Conservation (phyloP, 257 asterid species). For the Marsdenia floribunda region DNA sequence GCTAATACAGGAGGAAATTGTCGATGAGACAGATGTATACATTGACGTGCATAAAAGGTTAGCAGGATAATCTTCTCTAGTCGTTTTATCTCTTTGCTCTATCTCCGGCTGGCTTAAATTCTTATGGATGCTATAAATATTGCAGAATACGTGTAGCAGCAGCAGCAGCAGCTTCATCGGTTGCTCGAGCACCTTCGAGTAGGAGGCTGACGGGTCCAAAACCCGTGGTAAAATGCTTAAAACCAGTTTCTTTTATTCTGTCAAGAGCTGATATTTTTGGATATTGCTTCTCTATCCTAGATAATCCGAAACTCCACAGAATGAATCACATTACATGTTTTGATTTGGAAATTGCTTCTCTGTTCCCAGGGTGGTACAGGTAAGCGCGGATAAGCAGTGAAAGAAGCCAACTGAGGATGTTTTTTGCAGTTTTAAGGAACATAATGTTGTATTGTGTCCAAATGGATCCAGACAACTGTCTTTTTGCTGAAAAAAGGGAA, state of each 20-base stretch:
- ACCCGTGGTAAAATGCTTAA: slow-evolving; percentile 32
- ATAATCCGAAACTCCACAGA: no score
- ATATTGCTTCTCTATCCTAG: neutral
- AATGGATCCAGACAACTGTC: neutral
- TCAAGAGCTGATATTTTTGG: neutral
- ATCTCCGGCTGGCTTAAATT: neutral
- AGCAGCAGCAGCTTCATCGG: slow-evolving; percentile 90
- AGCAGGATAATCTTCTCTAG: neutral
- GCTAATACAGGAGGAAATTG: slow-evolving; percentile 83
- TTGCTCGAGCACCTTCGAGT: slow-evolving; percentile 74
- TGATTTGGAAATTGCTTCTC: neutral
- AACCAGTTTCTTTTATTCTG: neutral
- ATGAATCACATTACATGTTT: no score
- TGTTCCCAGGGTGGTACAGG: slow-evolving; percentile 6
- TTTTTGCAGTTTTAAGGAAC: neutral
- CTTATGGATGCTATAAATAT: neutral
- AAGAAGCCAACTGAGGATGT: slow-evolving; percentile 14
- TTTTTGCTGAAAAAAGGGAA: neutral
- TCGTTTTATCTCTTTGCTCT: neutral
- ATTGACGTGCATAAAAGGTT: slow-evolving; percentile 95
- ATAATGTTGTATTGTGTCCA: neutral
- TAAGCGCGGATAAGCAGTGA: slow-evolving; percentile 9
- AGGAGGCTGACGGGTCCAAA: slow-evolving; percentile 40
- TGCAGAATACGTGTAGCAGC: slow-evolving; percentile 94
- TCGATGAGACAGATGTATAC: slow-evolving; percentile 93